Base-by-base conservation (phyloP, 495 filamentous ascomycete genomes). In the Lasiosphaeris hirsuta region DNA sequence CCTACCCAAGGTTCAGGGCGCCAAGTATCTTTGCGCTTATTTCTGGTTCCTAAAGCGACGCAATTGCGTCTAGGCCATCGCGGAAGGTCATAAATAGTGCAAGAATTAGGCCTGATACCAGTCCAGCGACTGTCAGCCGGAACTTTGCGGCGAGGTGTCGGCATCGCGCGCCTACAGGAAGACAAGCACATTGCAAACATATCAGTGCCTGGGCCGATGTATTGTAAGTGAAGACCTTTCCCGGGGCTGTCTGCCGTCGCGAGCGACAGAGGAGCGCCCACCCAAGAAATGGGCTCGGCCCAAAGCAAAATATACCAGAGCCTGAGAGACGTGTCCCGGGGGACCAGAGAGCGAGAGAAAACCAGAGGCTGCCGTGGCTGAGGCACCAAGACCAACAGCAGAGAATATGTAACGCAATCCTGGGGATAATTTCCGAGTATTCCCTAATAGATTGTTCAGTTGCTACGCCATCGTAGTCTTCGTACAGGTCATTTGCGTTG, bases 381-480 rank as follows among this genome's bases (percentile, higher is more conserved):
- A 74, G 17, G 65, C 57, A 3, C 61, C 63, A 15, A 74, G 45
- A 18, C 79, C 80, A 39, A 72, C 4, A 11, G 73, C 15, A 4
- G 69, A 46, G 43, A 14, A 75, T 36, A 15, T 69, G 54, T 23
- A 77, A 54, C 6, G 74, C 18, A 23, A 68, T 50, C 49, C 69
- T 77, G 30, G 76, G 73, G 4, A 69, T 55, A 13, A 61, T 66
- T 18, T 72, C 70, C 5, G 74, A 75, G 56, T 70, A 84, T 15
- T 56, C 63, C 4, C 68, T 69, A 46, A 74, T 67, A 0, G 79
- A 78, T 59, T 79, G 71, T 56, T 73, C 70, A 4, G 80, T 83
- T 23, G 81, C 77, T 37, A 62, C 58, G 41, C 82, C 82, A 67
- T 85, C 82, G 54, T 71, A 62, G 58, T 84, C 82, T 65, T 79